Conservation (phyloP, 495 filamentous ascomycete species). For the Hyaloscypha finlandica region DNA sequence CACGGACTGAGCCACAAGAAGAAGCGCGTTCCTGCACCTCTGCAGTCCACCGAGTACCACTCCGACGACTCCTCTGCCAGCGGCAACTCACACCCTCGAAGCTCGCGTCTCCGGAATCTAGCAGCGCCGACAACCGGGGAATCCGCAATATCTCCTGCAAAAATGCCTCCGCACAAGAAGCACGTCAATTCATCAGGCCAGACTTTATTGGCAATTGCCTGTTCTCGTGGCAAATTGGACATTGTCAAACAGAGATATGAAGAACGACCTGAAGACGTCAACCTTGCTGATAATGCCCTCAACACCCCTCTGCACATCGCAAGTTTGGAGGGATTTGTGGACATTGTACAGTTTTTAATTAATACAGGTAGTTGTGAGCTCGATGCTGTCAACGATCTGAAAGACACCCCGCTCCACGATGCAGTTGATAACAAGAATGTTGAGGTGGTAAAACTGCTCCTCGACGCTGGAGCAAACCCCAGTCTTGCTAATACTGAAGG, state of each 20-base stretch:
- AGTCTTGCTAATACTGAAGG: constrained; percentile 83
- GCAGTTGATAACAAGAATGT: constrained; percentile 93
- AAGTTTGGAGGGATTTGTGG: constrained; percentile 75
- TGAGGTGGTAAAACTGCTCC: constrained; percentile 82
- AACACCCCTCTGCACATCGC: constrained; percentile 94
- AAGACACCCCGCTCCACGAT: constrained; percentile 92
- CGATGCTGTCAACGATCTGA: constrained; percentile 77
- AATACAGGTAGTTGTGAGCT: constrained; percentile 66
- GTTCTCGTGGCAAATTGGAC: constrained; percentile 74
- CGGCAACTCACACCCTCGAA: constrained; percentile 68
- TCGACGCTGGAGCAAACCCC: constrained; percentile 87
- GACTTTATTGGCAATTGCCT: constrained; percentile 81
- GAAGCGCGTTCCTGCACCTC: constrained; percentile 56
- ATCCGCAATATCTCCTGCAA: constrained; percentile 62
- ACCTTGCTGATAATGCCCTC: constrained; percentile 87
- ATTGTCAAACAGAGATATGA: constrained; percentile 65
- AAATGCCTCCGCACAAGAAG: constrained; percentile 70
- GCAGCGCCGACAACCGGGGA: constrained; percentile 58
- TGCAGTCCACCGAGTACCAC: constrained; percentile 66
- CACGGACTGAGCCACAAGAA: constrained; percentile 58
- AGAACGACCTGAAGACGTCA: constrained; percentile 81
- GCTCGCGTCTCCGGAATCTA: constrained; percentile 64
- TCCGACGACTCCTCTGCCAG: constrained; percentile 75
- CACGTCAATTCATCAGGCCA: constrained; percentile 83
- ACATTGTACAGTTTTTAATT: constrained; percentile 81